These are phyloP conservation scores for Leucogyrophana mollusca DNA, from an alignment of 768 basidiomycete genomes.

Conservation along the genomic window DNA sequence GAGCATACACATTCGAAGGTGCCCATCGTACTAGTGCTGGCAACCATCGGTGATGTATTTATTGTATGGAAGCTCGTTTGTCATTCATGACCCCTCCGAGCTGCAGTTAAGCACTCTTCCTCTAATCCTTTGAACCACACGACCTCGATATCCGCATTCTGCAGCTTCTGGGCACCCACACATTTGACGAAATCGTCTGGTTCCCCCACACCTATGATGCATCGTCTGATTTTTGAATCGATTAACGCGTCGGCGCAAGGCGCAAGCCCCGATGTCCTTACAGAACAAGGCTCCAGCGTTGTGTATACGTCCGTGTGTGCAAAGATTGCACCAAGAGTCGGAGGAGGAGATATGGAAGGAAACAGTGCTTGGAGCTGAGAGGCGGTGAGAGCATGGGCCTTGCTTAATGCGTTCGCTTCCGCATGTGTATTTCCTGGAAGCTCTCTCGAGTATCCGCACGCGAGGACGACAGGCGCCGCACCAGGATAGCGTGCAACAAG, in stretches of 20 bases:
- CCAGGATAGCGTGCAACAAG: slow-evolving; percentile 51
- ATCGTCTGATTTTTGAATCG: slow-evolving; percentile 63
- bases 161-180: slow-evolving; percentile 76
- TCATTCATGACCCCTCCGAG: slow-evolving; percentile 54
- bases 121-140: slow-evolving; percentile 76
- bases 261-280: slow-evolving; percentile 80
- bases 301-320: slow-evolving; percentile 79
- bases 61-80: neutral
- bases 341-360: slow-evolving; percentile 28
- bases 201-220: slow-evolving; percentile 88
- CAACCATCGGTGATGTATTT: too few species aligned
- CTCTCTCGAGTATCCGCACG: slow-evolving; percentile 89
- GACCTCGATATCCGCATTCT: slow-evolving; percentile 70
- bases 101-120: slow-evolving; percentile 75
- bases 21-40: too few species aligned
- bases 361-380: slow-evolving; percentile 45
- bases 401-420: slow-evolving; percentile 89
- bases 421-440: slow-evolving; percentile 95
- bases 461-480: slow-evolving; percentile 50
- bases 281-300: slow-evolving; percentile 94
- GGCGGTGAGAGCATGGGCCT: slow-evolving; percentile 50
- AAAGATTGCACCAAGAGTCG: slow-evolving; percentile 45
- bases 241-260: slow-evolving; percentile 88
- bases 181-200: slow-evolving; percentile 94
- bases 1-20: too few species aligned